These are phyloP conservation scores for Rostrohypoxylon terebratum DNA, from an alignment of 495 filamentous ascomycete species.

Conservation along the genomic window DNA sequence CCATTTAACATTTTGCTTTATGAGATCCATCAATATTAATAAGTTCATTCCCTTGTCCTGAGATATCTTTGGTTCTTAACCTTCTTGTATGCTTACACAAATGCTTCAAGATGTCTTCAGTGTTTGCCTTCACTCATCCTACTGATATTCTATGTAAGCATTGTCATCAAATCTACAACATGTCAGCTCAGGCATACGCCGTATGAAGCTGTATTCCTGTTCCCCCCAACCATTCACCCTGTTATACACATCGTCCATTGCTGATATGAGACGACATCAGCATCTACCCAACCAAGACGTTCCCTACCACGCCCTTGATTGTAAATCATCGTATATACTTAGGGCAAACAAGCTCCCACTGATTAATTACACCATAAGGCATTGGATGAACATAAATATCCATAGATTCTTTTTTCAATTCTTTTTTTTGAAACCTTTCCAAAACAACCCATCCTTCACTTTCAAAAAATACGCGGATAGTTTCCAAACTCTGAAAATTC, in stretches of 20 bases:
- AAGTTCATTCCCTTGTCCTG: neutral
- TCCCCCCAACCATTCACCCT: neutral
- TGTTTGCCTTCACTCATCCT: neutral
- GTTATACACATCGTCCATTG: neutral
- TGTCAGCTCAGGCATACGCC: neutral
- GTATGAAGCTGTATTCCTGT: neutral
- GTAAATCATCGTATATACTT: no score
- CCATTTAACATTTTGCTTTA: neutral
- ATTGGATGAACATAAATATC: no score
- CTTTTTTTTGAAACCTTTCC: neutral
- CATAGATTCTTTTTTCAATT: no score
- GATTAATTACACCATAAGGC: no score
- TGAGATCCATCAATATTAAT: neutral
- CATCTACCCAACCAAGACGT: neutral
- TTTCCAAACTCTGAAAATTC: neutral
- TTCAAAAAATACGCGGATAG: neutral
- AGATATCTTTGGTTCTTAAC: neutral
- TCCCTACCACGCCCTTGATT: neutral
- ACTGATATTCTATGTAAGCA: neutral
- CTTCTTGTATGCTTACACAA: neutral
- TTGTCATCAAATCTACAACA: neutral
- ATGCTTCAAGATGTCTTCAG: neutral
- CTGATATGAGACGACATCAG: neutral
- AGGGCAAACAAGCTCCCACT: no score
- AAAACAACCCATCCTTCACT: neutral